Evolutionary conservation across 1,139 yeast species (phyloP).

Genomic region (Komagataea norvegica): DNA sequence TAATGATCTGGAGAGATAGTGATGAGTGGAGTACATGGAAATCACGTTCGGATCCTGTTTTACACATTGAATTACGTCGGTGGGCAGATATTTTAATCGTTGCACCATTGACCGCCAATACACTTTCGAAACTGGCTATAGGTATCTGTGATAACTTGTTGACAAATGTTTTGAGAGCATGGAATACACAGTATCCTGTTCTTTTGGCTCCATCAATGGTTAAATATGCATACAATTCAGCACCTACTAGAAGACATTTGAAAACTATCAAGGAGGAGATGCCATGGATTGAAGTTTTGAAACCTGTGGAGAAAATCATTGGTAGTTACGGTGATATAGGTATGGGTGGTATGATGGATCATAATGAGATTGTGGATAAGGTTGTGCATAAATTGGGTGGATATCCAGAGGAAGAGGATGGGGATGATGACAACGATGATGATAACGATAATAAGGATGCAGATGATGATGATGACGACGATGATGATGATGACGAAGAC

Average conservation of each 20-base stretch:
- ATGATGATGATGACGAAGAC: conserved; percentile 38
- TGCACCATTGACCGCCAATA: conserved; percentile 88
- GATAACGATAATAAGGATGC: conserved; percentile 44
- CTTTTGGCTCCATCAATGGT: conserved; percentile 94
- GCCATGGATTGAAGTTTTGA: conserved; percentile 86
- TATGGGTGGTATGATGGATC: conserved; percentile 90
- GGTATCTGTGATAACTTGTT: conserved; percentile 87
- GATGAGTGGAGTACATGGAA: conserved; percentile 95
- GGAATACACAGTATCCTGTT: conserved; percentile 88
- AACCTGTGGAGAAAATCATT: conserved; percentile 83
- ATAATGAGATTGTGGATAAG: conserved; percentile 84
- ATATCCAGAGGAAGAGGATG: conserved; percentile 82
- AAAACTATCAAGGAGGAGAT: conserved; percentile 73
- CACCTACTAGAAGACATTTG: conserved; percentile 79
- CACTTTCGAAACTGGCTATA: conserved; percentile 81
- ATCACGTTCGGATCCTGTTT: conserved; percentile 80
- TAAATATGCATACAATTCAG: conserved; percentile 82
- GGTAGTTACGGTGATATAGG: conserved; percentile 83
- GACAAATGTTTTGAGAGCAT: conserved; percentile 84
- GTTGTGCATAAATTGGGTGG: conserved; percentile 83
- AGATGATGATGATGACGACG: conserved; percentile 42
- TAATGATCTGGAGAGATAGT: conserved; percentile 78
- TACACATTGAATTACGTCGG: conserved; percentile 86
- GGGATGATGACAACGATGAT: conserved; percentile 65
- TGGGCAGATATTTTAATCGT: conserved; percentile 93